Base-by-base conservation (phyloP, 192 early-diverging fungal genomes). In the Podila epigama region DNA sequence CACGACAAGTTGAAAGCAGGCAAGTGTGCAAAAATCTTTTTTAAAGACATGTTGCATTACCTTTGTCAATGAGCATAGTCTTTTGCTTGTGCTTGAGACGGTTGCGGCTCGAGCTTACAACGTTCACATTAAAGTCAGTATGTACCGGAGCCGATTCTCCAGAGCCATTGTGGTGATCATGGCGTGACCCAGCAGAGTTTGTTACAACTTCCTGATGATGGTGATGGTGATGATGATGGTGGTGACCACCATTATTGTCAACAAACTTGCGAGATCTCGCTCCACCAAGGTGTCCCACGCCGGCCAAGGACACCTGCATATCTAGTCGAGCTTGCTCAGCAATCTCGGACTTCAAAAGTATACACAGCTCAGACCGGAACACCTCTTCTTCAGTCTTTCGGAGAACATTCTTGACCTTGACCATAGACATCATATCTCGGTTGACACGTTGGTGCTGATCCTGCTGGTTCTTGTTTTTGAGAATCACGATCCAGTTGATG, bases 401-500 rank as follows among this genome's bases (percentile, higher is more conserved):
- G 27, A 93, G 61, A 8, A 93, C 85, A 72, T 93, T 90, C 69
- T 90, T 92, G 18, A 93, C 88, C 73, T 93, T 93, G 70, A 88
- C 83, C 57, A 82, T 86, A 0, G 75, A 69, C 52, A 62, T 33
- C 39, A 60, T 59, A 15, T 82, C 72, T 31, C 77, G 68, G 28
- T 51, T 73, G 50, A 50, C 55, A n/a, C 69, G 36, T 8, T 56
- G 42, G 1, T 77, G 75, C 50, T 77, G 54, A 13, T 53, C 48
- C 53, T 83, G 79, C 22, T 79, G 77, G 58, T 70, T 84, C 51
- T 82, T 71, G 51, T 87, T 79, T 58, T 91, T 93, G 7, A 93
- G 70, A 39, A 90, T 91, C 11, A 92, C 89, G 48, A 93, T 89
- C 92, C 92, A 93, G 79, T 90, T 92, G 63, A 93, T 92, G 20